Conservation (phyloP, 164 flowering plant species). For the Vitis rupestris region DNA sequence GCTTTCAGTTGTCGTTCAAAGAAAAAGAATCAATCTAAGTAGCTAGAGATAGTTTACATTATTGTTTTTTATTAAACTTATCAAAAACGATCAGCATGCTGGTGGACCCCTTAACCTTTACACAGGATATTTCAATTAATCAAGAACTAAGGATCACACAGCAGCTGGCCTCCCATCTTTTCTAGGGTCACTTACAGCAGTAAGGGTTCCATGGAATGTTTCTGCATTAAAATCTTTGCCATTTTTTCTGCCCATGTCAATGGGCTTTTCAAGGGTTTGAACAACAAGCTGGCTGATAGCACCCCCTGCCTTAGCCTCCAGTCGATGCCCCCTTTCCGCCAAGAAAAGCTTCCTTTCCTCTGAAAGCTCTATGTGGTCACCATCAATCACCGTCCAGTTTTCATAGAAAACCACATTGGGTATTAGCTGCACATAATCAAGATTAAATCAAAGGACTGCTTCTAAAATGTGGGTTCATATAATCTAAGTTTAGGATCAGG, state of each 20-base stretch:
- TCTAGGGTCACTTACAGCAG: constrained; percentile 86
- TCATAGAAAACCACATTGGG: constrained; percentile 84
- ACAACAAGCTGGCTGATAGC: constrained; percentile 84
- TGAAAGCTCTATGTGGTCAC: constrained; percentile 75
- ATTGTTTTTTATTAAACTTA: too few species aligned
- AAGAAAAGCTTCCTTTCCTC: constrained; percentile 54
- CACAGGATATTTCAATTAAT: neutral
- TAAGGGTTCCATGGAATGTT: constrained; percentile 54
- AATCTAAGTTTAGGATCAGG: neutral
- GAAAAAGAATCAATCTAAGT: too few species aligned
- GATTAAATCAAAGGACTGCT: neutral
- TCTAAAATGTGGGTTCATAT: neutral
- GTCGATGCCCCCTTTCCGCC: constrained; percentile 61
- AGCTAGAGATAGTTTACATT: too few species aligned
- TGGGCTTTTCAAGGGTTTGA: constrained; percentile 41
- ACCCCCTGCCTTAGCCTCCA: constrained; percentile 46
- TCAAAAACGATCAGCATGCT: too few species aligned
- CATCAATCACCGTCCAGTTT: constrained; percentile 72
- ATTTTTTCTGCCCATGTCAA: constrained; percentile 30
- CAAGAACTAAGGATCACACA: constrained; percentile 26
- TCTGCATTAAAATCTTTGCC: constrained; percentile 10
- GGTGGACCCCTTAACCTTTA: neutral
- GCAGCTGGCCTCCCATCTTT: constrained; percentile 86
- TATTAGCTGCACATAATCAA: constrained; percentile 53
- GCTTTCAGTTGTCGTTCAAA: too few species aligned